Conservation (phyloP, 2,329 filamentous ascomycete species). For the Fusarium mexicanum region DNA sequence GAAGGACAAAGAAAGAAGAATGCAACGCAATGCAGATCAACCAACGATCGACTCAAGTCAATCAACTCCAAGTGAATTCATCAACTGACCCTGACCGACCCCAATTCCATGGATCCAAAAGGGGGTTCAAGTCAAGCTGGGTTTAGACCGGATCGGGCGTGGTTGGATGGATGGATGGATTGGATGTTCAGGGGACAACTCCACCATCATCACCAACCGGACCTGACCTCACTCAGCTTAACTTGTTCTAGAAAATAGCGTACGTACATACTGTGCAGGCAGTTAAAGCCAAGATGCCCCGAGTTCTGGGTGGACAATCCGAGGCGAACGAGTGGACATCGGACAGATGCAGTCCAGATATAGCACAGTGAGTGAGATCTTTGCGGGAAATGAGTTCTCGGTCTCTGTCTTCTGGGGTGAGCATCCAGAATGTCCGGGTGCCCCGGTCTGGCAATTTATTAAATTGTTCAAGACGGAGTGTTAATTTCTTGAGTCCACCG, state of each 20-base stretch:
- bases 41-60: constrained; percentile 27
- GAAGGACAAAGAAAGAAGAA: background rate
- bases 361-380: constrained; percentile 28
- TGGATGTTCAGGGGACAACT: constrained; percentile 22
- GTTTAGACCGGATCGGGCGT: constrained; percentile 32
- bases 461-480: constrained; percentile 34
- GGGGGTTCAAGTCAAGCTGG: constrained; percentile 40
- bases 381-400: constrained; percentile 40
- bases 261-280: constrained; percentile 29
- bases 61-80: constrained; percentile 17
- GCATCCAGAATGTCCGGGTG: constrained; percentile 30
- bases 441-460: constrained; percentile 41
- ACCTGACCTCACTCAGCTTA: constrained; percentile 2
- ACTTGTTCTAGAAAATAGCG: constrained; percentile 28
- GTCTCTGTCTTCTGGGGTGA: constrained; percentile 26
- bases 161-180: background rate
- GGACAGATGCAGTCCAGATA: background rate
- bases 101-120: constrained; percentile 33
- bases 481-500: constrained; percentile 42
- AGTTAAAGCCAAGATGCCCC: constrained; percentile 9
- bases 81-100: constrained; percentile 12
- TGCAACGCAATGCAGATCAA: constrained; percentile 21
- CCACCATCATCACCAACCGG: constrained; percentile 24
- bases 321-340: constrained; percentile 17
- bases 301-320: constrained; percentile 15